phyloP scores from a whole-genome alignment of 163 green algal species.

The Coccomyxa subellipsoidea region DNA sequence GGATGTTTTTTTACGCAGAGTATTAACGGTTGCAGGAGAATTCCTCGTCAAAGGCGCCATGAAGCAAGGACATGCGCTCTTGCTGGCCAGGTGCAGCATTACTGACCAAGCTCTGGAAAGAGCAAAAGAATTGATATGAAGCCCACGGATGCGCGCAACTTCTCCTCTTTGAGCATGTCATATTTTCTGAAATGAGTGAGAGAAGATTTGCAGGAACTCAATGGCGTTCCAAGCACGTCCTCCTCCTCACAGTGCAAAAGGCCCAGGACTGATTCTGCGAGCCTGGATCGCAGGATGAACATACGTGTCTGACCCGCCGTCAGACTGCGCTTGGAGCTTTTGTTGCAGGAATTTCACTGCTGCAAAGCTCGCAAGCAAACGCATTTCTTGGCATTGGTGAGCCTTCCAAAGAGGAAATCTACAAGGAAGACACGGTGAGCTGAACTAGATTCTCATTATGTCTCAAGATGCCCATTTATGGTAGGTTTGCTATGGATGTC shows the following conservation, averaged over 20 bases:
- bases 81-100: background rate
- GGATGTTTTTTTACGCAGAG: no score
- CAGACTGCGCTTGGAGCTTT: background rate
- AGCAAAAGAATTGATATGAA: background rate
- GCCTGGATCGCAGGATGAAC: background rate
- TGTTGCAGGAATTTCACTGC: background rate
- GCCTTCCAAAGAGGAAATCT: conserved; percentile 18
- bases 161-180: no score
- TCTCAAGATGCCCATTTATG: no score
- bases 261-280: no score
- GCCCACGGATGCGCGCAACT: no score
- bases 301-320: background rate
- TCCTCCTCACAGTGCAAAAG: no score
- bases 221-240: no score
- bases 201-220: no score
- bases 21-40: background rate
- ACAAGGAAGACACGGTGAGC: conserved; percentile 32
- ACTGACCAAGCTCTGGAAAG: background rate
- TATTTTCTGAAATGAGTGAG: no score
- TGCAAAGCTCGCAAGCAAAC: background rate
- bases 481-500: no score
- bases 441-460: no score
- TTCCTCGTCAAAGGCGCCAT: background rate
- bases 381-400: conserved; percentile 20
- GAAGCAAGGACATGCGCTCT: background rate